phyloP scores from a whole-genome alignment of 1,139 yeast species.

The Candida tropicalis region DNA sequence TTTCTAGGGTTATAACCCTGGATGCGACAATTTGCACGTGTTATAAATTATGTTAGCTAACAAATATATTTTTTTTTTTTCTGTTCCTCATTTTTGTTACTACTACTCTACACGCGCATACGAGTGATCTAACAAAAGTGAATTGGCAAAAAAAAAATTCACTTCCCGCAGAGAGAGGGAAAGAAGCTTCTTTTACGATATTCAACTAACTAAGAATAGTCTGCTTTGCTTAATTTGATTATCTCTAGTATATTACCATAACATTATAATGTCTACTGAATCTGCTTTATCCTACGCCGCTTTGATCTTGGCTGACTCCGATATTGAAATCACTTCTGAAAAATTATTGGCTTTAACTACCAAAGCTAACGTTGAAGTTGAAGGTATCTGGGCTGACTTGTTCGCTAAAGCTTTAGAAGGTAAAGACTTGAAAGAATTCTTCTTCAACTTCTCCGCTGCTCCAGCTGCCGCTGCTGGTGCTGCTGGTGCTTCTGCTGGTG shows the following conservation, averaged over 20 bases:
- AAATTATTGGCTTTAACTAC: constrained; percentile 68
- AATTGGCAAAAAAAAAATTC: constrained; percentile 5
- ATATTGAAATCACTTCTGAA: constrained; percentile 75
- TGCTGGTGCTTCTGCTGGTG: constrained; percentile 59
- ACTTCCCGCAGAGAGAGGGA: neutral
- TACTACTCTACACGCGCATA: no score
- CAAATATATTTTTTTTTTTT: neutral
- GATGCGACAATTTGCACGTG: constrained; percentile 1
- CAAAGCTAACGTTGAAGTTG: constrained; percentile 52
- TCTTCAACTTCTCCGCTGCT: constrained; percentile 77
- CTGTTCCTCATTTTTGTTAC: neutral
- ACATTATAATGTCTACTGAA: constrained; percentile 69
- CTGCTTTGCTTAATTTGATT: constrained; percentile 62
- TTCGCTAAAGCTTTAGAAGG: constrained; percentile 80
- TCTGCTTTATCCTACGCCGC: constrained; percentile 88
- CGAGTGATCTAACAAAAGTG: neutral
- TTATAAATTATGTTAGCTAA: neutral
- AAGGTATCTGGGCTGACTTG: constrained; percentile 76
- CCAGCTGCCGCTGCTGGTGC: constrained; percentile 64
- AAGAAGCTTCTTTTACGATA: neutral
- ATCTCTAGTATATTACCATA: constrained; percentile 37
- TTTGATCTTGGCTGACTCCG: constrained; percentile 84
- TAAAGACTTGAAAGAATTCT: constrained; percentile 74
- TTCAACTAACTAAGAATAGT: constrained; percentile 58
- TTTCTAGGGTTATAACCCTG: constrained; percentile 9